phyloP scores from a whole-genome alignment of 495 filamentous ascomycete species.

The Poronia punctata region DNA sequence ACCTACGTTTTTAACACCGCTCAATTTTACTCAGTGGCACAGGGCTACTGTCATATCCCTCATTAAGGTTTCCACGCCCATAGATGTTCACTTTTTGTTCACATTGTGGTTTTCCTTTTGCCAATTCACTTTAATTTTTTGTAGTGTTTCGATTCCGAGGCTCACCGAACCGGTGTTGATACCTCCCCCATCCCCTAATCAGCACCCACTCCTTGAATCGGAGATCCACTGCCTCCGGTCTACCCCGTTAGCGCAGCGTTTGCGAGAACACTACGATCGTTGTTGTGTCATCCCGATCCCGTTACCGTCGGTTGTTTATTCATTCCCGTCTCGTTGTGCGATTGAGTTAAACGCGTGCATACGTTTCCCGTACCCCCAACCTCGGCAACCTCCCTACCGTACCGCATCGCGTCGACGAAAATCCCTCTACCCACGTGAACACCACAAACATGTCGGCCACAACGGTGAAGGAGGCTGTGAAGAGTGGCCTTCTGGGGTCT shows the following conservation, averaged over 20 bases:
- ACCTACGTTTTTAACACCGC: background rate
- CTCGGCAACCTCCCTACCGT: background rate
- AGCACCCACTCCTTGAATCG: slow-evolving; percentile 10
- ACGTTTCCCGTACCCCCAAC: no score
- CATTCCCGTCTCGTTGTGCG: no score
- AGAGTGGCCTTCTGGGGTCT: slow-evolving; percentile 67
- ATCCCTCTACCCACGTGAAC: background rate
- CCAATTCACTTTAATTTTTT: background rate
- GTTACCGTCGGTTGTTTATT: no score
- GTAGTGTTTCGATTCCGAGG: background rate
- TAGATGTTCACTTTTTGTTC: background rate
- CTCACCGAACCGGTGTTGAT: background rate
- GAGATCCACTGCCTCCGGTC: slow-evolving; percentile 4
- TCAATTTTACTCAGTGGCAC: background rate
- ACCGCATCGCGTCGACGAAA: background rate
- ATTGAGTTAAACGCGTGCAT: no score
- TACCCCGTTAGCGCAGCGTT: background rate
- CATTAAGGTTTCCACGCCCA: background rate
- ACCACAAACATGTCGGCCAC: slow-evolving; percentile 31
- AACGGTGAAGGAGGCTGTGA: slow-evolving; percentile 61
- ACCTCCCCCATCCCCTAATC: background rate
- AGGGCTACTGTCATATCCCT: slow-evolving; percentile 6
- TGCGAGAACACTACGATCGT: no score
- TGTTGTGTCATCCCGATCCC: no score
- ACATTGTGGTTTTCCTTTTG: background rate